Evolutionary conservation across 306 rosid genomes (phyloP).

Genomic region (Cyamopsis tetragonoloba): DNA sequence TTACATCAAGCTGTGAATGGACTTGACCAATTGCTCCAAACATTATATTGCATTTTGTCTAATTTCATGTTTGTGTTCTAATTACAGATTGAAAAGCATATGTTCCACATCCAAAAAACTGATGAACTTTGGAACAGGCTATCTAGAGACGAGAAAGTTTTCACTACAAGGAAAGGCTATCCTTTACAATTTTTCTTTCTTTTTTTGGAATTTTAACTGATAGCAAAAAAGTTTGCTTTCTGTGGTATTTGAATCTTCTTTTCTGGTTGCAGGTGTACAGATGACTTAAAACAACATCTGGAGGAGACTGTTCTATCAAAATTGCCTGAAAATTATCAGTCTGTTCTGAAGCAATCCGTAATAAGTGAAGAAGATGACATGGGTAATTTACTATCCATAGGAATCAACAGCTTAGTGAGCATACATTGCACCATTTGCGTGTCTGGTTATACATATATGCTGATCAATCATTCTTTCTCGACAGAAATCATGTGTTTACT

Average conservation of each 20-base stretch:
- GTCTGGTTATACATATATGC: too few species aligned
- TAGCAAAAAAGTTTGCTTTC: not conserved
- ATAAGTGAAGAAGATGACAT: slow-evolving; percentile 84
- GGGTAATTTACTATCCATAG: slow-evolving; percentile 50
- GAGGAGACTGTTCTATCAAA: slow-evolving; percentile 70
- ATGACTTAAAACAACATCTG: slow-evolving; percentile 67
- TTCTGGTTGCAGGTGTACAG: slow-evolving; percentile 56
- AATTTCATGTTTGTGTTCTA: slow-evolving; percentile 1
- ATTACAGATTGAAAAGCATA: slow-evolving; percentile 75
- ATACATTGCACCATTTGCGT: not conserved
- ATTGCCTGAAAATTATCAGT: slow-evolving; percentile 72
- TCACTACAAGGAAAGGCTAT: slow-evolving; percentile 50
- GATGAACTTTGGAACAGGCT: slow-evolving; percentile 61
- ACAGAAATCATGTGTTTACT: not conserved
- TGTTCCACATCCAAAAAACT: slow-evolving; percentile 63
- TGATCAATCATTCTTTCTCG: too few species aligned
- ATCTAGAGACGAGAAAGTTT: slow-evolving; percentile 62
- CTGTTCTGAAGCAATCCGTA: slow-evolving; percentile 60
- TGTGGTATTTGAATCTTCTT: slow-evolving; percentile 26
- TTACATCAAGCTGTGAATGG: not conserved
- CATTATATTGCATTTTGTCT: slow-evolving; percentile 5
- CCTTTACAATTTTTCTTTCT: not conserved
- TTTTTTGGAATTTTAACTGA: not conserved
- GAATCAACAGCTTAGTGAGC: slow-evolving; percentile 12
- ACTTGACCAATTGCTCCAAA: not conserved